A percentile compares a stretch with the other conserved stretches of the same genome.
These are phyloP conservation scores for Waltiozyma solani DNA, from an alignment of 1,139 yeast genomes.

Conservation along the genomic window DNA sequence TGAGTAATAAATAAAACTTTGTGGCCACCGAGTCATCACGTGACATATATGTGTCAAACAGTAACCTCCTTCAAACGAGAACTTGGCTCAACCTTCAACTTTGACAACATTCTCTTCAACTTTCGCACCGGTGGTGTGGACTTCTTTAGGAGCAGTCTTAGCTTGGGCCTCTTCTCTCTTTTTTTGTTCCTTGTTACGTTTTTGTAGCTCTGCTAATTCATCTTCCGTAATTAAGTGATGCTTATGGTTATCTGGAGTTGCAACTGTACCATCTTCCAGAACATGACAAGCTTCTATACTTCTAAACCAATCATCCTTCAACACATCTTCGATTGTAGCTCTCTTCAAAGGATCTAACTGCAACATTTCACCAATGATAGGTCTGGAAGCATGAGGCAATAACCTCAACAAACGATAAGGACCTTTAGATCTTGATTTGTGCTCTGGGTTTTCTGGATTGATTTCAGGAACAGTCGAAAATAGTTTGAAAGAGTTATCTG, in stretches of 20 bases:
- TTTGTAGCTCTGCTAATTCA: slow-evolving; percentile 25
- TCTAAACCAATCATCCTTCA: slow-evolving; percentile 60
- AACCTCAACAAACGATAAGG: slow-evolving; percentile 78
- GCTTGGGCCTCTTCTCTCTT: slow-evolving; percentile 4
- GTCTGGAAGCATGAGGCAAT: slow-evolving; percentile 72
- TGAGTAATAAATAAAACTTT: too few species aligned
- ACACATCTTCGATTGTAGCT: slow-evolving; percentile 56
- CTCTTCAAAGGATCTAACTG: slow-evolving; percentile 58
- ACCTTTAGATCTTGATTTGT: slow-evolving; percentile 36
- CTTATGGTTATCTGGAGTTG: slow-evolving; percentile 28
- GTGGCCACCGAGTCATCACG: too few species aligned
- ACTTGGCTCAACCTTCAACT: slow-evolving; percentile 12
- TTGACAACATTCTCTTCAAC: slow-evolving; percentile 4
- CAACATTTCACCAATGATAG: slow-evolving; percentile 65
- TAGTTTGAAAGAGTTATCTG: slow-evolving; percentile 42
- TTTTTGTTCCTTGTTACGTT: slow-evolving; percentile 15
- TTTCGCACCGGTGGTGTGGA: neutral
- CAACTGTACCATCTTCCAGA: slow-evolving; percentile 24
- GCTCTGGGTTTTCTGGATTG: slow-evolving; percentile 26
- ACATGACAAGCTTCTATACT: slow-evolving; percentile 26
- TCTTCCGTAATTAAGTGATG: slow-evolving; percentile 54
- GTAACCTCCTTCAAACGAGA: too few species aligned
- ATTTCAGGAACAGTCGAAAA: slow-evolving; percentile 28
- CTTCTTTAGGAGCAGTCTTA: neutral
- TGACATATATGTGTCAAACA: too few species aligned